These are phyloP conservation scores for Aphanomyces astaci DNA, from an alignment of 352 stramenopile genomes.

Conservation along the genomic window DNA sequence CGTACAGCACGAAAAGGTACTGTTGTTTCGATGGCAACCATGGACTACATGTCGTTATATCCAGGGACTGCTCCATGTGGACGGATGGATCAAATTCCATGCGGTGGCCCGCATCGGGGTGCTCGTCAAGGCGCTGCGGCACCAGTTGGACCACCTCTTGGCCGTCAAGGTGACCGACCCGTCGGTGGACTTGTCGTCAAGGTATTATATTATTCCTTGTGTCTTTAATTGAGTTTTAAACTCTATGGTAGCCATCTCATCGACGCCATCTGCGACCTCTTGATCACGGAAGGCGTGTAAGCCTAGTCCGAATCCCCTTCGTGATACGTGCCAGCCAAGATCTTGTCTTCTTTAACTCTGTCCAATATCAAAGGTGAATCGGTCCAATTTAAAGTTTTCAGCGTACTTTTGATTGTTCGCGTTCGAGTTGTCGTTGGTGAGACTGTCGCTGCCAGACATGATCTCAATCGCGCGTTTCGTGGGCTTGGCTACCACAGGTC, in stretches of 20 bases:
- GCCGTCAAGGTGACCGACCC: conserved; percentile 92
- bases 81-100: conserved; percentile 92
- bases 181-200: conserved; percentile 83
- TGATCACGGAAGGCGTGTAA: conserved; percentile 24
- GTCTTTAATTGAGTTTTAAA: not conserved
- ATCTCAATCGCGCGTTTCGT: conserved; percentile 21
- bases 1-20: conserved; percentile 87
- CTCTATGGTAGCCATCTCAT: conserved; percentile 1
- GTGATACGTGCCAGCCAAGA: conserved; percentile 51
- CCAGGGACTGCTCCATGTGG: conserved; percentile 58
- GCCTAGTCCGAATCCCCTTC: conserved; percentile 53
- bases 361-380: conserved; percentile 34
- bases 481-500: conserved; percentile 18
- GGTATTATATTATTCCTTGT: not conserved
- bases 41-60: conserved; percentile 38
- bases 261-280: conserved; percentile 21
- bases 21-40: too few relatives aligned
- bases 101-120: conserved; percentile 91
- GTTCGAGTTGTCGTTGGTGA: conserved; percentile 27
- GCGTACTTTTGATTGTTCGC: conserved; percentile 37
- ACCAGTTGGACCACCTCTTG: conserved; percentile 90
- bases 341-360: conserved; percentile 63
- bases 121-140: conserved; percentile 92
- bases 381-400: too few relatives aligned
- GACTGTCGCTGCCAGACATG: not conserved